Evolutionary conservation across 1,139 yeast genomes (phyloP).

Genomic region (Pichia sp.): DNA sequence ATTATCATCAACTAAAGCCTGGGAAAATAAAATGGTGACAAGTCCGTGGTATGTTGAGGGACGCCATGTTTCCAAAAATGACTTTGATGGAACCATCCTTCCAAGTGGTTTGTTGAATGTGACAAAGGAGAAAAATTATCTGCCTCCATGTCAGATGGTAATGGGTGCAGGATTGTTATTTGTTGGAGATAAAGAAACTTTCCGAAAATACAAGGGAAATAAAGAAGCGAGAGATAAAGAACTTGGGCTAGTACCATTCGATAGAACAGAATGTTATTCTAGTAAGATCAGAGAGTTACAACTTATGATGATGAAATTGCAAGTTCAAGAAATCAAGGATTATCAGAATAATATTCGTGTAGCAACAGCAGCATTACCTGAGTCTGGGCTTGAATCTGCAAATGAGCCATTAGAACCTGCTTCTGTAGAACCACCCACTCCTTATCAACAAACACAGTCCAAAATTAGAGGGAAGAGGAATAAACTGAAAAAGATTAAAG

Average conservation of each 20-base stretch:
- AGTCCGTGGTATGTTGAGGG: conserved; percentile 84
- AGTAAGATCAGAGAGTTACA: conserved; percentile 28
- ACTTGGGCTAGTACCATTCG: conserved; percentile 43
- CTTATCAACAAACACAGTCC: conserved; percentile 32
- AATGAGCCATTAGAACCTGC: conserved; percentile 5
- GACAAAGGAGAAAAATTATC: conserved; percentile 50
- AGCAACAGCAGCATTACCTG: conserved; percentile 2
- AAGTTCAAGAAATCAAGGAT: conserved; percentile 22
- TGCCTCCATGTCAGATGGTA: conserved; percentile 80
- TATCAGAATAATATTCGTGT: too few species aligned
- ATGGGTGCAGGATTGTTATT: conserved; percentile 88
- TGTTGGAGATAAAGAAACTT: conserved; percentile 58
- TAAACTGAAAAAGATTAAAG: conserved; percentile 75
- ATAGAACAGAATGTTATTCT: conserved; percentile 29
- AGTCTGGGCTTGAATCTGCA: conserved; percentile 8
- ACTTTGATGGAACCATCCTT: conserved; percentile 57
- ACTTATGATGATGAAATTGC: conserved; percentile 33
- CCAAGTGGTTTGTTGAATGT: conserved; percentile 61
- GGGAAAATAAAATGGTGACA: conserved; percentile 79
- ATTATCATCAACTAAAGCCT: conserved; percentile 77
- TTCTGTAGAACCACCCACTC: conserved; percentile 17
- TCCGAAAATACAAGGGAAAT: conserved; percentile 38
- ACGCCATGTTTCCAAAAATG: conserved; percentile 61
- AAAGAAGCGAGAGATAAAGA: conserved; percentile 43
- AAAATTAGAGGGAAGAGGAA: conserved; percentile 79